These are phyloP conservation scores for Fomitopsis palustris DNA, from an alignment of 1,284 basidiomycete species.

Conservation along the genomic window DNA sequence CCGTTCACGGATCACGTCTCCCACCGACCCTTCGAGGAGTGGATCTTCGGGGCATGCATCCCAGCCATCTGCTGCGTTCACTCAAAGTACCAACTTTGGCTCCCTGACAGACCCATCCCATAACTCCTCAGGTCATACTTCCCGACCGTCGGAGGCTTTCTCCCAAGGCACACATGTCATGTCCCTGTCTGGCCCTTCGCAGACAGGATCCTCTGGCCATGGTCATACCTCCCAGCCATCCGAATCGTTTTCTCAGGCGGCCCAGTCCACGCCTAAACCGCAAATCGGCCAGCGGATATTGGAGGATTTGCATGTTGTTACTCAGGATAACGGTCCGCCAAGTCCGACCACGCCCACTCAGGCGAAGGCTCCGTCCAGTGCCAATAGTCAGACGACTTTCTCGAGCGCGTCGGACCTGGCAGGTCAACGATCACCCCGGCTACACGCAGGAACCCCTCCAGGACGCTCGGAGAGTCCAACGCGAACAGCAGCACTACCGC, in stretches of 20 bases:
- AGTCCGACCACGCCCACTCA: conserved; percentile 13
- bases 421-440: conserved; percentile 7
- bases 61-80: not conserved
- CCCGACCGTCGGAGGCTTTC: not conserved
- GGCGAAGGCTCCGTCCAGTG: conserved; percentile 14
- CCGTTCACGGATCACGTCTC: conserved; percentile 16
- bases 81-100: not conserved
- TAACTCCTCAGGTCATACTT: not conserved
- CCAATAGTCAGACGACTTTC: conserved; percentile 22
- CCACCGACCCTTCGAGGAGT: conserved; percentile 5
- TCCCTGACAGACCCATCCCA: not conserved
- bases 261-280: conserved; percentile 11
- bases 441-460: conserved; percentile 20
- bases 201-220: conserved; percentile 6
- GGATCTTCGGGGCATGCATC: not conserved
- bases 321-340: conserved; percentile 9
- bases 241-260: conserved; percentile 1
- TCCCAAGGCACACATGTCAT: not conserved
- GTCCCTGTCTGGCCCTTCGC: not conserved
- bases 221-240: conserved; percentile 8
- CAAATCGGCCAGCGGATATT: conserved; percentile 27
- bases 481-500: conserved; percentile 56
- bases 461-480: conserved; percentile 44
- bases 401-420: conserved; percentile 18
- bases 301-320: conserved; percentile 16